Evolutionary conservation across 2,329 filamentous ascomycete genomes (phyloP).

Genomic region (Aspergillus sp.): DNA sequence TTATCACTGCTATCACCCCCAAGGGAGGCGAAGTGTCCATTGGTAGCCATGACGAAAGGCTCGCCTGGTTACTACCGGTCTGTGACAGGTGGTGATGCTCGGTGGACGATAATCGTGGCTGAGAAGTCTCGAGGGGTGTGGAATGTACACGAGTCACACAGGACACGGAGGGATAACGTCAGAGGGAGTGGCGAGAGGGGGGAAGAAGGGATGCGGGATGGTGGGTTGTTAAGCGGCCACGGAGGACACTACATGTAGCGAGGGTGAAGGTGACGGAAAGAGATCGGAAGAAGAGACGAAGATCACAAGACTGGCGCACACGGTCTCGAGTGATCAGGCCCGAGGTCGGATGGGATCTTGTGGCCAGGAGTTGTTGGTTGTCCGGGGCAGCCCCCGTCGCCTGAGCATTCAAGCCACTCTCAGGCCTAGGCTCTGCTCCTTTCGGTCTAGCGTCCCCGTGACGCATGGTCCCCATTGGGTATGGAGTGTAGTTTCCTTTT

Average conservation of each 20-base stretch:
- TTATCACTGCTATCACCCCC: constrained; percentile 38
- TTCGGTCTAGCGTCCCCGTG: constrained; percentile 7
- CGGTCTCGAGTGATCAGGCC: constrained; percentile 2
- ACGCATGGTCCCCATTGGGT: background rate
- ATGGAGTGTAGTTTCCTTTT: background rate
- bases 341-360: constrained; percentile 12
- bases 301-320: constrained; percentile 12
- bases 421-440: background rate
- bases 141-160: background rate
- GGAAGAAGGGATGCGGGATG: background rate
- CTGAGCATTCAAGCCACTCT: constrained; percentile 16
- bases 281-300: background rate
- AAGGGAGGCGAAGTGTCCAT: constrained; percentile 47
- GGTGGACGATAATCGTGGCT: background rate
- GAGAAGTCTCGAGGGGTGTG: background rate
- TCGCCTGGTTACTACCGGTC: constrained; percentile 7
- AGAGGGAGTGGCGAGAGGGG: constrained; percentile 6
- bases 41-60: constrained; percentile 37
- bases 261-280: background rate
- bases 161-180: constrained; percentile 13
- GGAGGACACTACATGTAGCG: constrained; percentile 1
- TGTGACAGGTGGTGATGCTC: background rate
- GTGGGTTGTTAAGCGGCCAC: background rate
- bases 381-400: constrained; percentile 11
- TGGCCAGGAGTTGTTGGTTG: constrained; percentile 12